Evolutionary conservation across 176 grass and related monocot genomes (phyloP).

Genomic region (Rhipidocladum racemiflorum): DNA sequence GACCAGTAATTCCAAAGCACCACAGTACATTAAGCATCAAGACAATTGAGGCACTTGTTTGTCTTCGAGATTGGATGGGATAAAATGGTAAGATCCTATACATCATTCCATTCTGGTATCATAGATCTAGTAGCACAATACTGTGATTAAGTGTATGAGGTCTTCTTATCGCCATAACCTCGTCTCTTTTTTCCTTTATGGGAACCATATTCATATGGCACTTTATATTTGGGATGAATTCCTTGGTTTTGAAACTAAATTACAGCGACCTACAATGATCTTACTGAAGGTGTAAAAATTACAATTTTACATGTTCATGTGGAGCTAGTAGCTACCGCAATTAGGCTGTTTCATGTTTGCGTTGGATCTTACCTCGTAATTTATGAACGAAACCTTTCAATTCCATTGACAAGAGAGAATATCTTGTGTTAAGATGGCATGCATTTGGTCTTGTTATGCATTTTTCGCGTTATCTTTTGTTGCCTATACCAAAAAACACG

Average conservation of each 20-base stretch:
- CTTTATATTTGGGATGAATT: not conserved
- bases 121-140: not conserved
- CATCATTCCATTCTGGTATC: not conserved
- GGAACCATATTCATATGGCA: not conserved
- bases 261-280: not conserved
- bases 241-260: not conserved
- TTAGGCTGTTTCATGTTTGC: not conserved
- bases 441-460: not conserved
- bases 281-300: not conserved
- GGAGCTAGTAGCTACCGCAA: not conserved
- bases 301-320: not conserved
- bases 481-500: not conserved
- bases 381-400: not conserved
- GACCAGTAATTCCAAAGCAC: slow-evolving; percentile 48
- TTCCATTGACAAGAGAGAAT: not conserved
- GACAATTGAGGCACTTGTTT: slow-evolving; percentile 59
- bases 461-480: not conserved
- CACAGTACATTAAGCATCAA: slow-evolving; percentile 43
- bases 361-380: not conserved
- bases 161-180: not conserved
- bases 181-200: not conserved
- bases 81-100: slow-evolving; percentile 31
- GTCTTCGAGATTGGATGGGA: slow-evolving; percentile 47
- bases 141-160: not conserved
- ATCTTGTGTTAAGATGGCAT: not conserved